phyloP scores from a whole-genome alignment of 2,329 filamentous ascomycete genomes.

The Ascochyta koolunga region DNA sequence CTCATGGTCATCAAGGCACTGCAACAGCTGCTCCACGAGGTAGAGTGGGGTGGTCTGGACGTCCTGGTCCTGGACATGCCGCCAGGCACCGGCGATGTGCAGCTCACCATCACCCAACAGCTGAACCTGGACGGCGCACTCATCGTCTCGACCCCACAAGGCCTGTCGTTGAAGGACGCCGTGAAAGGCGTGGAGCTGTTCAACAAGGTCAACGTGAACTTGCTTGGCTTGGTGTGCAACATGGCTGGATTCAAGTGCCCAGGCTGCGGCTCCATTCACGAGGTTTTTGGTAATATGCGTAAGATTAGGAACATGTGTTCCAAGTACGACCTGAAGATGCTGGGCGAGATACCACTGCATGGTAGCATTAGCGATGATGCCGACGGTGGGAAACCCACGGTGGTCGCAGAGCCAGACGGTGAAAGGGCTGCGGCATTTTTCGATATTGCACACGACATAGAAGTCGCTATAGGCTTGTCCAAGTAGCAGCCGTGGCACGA shows the following conservation, averaged over 20 bases:
- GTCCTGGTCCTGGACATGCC: slow-evolving; percentile 89
- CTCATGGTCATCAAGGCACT: slow-evolving; percentile 98
- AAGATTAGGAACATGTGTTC: slow-evolving; percentile 79
- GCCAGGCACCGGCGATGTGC: slow-evolving; percentile 92
- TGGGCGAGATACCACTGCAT: slow-evolving; percentile 90
- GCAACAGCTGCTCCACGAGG: slow-evolving; percentile 92
- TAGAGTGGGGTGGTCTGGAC: slow-evolving; percentile 90
- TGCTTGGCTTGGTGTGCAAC: slow-evolving; percentile 76
- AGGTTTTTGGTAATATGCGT: slow-evolving; percentile 64
- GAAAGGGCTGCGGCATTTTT: slow-evolving; percentile 74
- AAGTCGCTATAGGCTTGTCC: slow-evolving; percentile 25
- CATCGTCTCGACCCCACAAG: slow-evolving; percentile 92
- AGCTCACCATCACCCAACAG: slow-evolving; percentile 96
- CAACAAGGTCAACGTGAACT: slow-evolving; percentile 76
- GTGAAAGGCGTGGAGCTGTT: slow-evolving; percentile 94
- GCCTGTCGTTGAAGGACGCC: slow-evolving; percentile 89
- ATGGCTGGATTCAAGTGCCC: slow-evolving; percentile 50
- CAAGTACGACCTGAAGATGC: slow-evolving; percentile 75
- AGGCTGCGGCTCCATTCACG: slow-evolving; percentile 56
- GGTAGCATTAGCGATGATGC: slow-evolving; percentile 85
- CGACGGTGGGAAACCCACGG: slow-evolving; percentile 84
- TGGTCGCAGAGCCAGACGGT: slow-evolving; percentile 82
- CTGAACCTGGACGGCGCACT: slow-evolving; percentile 84
- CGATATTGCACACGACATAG: slow-evolving; percentile 66
- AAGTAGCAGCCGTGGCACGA: slow-evolving; percentile 32